Evolutionary conservation across 2,329 filamentous ascomycete genomes (phyloP).

Genomic region (Alternaria viburni): DNA sequence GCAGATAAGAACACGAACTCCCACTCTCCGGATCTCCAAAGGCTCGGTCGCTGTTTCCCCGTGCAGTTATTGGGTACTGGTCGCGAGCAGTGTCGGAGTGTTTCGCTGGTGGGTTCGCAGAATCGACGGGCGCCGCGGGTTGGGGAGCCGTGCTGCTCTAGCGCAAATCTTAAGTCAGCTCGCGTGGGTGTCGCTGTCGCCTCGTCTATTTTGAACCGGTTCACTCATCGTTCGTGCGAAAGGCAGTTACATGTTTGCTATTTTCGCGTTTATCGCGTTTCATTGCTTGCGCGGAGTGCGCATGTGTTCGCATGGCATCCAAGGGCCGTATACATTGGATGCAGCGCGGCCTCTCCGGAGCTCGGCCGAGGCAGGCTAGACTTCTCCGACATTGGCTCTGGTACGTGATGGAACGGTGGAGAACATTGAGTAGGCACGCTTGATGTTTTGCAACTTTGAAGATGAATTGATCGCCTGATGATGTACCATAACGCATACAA

Average conservation of each 20-base stretch:
- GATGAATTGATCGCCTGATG: too few relatives aligned
- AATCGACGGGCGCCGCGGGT: conserved; percentile 5
- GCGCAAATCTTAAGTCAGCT: neutral
- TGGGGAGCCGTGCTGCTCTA: conserved; percentile 6
- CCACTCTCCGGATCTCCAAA: neutral
- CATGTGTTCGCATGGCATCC: conserved; percentile 1
- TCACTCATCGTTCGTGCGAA: conserved; percentile 11
- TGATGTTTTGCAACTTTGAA: too few relatives aligned
- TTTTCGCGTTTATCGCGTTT: conserved; percentile 15
- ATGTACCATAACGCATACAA: neutral
- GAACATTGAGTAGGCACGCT: neutral
- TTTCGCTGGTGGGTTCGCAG: conserved; percentile 7
- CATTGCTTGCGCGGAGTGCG: neutral
- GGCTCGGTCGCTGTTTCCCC: neutral
- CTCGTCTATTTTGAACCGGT: conserved; percentile 12
- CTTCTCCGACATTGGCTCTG: neutral
- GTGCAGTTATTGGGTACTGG: neutral
- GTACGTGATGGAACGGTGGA: neutral
- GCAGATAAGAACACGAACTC: neutral
- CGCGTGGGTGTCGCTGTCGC: neutral
- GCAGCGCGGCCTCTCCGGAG: neutral
- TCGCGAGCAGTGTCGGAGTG: neutral
- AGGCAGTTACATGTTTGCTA: neutral
- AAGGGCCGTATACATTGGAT: neutral
- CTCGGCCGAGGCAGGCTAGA: neutral